Evolutionary conservation across 352 stramenopile genomes (phyloP).

Genomic region (Phytophthora colocasiae): DNA sequence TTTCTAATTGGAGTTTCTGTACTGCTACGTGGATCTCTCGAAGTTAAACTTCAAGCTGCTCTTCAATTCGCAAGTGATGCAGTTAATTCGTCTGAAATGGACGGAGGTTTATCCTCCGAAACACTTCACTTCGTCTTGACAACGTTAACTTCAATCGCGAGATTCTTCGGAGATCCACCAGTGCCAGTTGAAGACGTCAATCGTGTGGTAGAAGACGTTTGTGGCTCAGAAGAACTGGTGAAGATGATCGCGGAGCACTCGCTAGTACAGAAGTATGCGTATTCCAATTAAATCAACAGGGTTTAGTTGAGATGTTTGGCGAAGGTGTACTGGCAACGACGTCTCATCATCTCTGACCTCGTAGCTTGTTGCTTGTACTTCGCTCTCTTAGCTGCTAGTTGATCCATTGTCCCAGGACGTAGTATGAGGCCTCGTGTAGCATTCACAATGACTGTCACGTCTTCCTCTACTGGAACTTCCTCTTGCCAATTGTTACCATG

Average conservation of each 20-base stretch:
- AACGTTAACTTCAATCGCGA: conserved; percentile 49
- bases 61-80: conserved; percentile 33
- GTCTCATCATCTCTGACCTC: conserved; percentile 67
- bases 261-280: conserved; percentile 52
- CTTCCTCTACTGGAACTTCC: conserved; percentile 13
- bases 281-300: conserved; percentile 7
- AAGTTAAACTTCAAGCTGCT: conserved; percentile 48
- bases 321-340: conserved; percentile 56
- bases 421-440: conserved; percentile 47
- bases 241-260: conserved; percentile 44
- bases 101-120: conserved; percentile 22
- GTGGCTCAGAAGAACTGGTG: conserved; percentile 30
- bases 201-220: conserved; percentile 26
- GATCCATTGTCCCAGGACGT: conserved; percentile 37
- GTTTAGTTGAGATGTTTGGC: conserved; percentile 34
- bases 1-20: conserved; percentile 54
- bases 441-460: conserved; percentile 67
- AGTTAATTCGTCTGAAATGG: conserved; percentile 1
- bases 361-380: conserved; percentile 26
- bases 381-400: conserved; percentile 24
- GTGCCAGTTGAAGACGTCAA: conserved; percentile 43
- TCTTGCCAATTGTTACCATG: conserved; percentile 34
- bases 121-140: conserved; percentile 54
- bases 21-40: conserved; percentile 52
- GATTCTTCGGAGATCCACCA: conserved; percentile 65